Percentiles rank a stretch among this genome's conserved stretches.
Conservation (phyloP, 495 filamentous ascomycete genomes). For the Cetradonia linearis region DNA sequence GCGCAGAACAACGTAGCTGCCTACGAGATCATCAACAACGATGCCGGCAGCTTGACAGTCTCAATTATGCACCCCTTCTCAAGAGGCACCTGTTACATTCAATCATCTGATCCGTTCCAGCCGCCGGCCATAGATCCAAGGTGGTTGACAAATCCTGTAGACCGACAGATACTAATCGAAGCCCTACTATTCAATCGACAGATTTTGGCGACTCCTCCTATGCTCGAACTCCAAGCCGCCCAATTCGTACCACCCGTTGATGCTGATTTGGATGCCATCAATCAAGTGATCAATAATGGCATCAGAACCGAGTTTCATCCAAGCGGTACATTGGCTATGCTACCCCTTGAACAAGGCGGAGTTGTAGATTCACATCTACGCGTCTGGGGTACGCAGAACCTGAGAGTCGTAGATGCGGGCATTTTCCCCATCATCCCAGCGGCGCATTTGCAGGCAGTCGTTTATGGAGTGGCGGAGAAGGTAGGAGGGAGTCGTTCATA, state of each 20-base stretch:
- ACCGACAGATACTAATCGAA: conserved; percentile 31
- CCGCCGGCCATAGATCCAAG: conserved; percentile 29
- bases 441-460: conserved; percentile 41
- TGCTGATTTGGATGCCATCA: conserved; percentile 24
- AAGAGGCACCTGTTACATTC: conserved; percentile 31
- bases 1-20: conserved; percentile 22
- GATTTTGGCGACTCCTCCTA: conserved; percentile 26
- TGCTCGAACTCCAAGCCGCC: conserved; percentile 25
- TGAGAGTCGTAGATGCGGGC: conserved; percentile 43
- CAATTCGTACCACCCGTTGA: conserved; percentile 27
- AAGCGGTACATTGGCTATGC: conserved; percentile 42
- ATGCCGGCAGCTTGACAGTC: conserved; percentile 26
- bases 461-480: conserved; percentile 42
- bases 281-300: conserved; percentile 27
- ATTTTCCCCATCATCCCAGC: conserved; percentile 39
- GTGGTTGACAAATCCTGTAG: conserved; percentile 31
- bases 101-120: conserved; percentile 26
- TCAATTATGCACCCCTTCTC: conserved; percentile 37
- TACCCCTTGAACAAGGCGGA: conserved; percentile 37
- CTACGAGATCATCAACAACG: conserved; percentile 29
- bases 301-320: conserved; percentile 39
- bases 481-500: conserved; percentile 24
- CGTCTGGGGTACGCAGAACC: conserved; percentile 41
- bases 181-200: conserved; percentile 25
- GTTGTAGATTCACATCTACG: conserved; percentile 40